Base-by-base conservation (phyloP, 78 protist genomes). In the Acrasis kona region DNA sequence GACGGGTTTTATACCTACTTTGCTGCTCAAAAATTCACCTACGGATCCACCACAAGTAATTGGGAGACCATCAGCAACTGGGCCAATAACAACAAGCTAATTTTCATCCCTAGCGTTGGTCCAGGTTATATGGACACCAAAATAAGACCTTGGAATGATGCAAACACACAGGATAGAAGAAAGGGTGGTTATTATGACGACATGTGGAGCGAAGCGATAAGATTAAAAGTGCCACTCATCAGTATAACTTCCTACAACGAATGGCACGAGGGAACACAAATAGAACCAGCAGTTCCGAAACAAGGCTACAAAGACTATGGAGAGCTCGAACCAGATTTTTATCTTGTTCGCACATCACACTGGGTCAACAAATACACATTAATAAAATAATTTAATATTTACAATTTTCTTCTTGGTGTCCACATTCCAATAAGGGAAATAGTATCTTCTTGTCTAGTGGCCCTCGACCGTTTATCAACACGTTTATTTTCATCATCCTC, bases 261-360 rank as follows among this genome's bases (percentile, higher is more conserved):
- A 58, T 83, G 86, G 86, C 80, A 77, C 74, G 86, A 83, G 8
- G 86, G 86, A 19, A 82, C 83, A 10, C 88, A 84, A 42, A 78
- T 78, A 10, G 88, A 77, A 50, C 75, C 82, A 7, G 50, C 77
- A 41, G 61, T 4, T 27, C 77, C 78, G 9, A 70, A 5, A 8
- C 35, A 31, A 65, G n/a, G n/a, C n/a, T n/a, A n/a, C n/a, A n/a
- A n/a, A n/a, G n/a, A n/a, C n/a, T n/a, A n/a, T n/a, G n/a, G n/a
- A n/a, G n/a, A n/a, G n/a, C n/a, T n/a, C n/a, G n/a, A n/a, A n/a
- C n/a, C n/a, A n/a, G n/a, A n/a, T n/a, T n/a, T n/a, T n/a, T n/a
- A n/a, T n/a, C n/a, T n/a, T n/a, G n/a, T n/a, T n/a, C n/a, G n/a
- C n/a, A n/a, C n/a, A n/a, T n/a, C n/a, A n/a, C n/a, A n/a, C n/a